Percentiles rank a stretch among this genome's conserved stretches.
Conservation (phyloP, 2,329 filamentous ascomycete species). For the Phialophora verrucosa region DNA sequence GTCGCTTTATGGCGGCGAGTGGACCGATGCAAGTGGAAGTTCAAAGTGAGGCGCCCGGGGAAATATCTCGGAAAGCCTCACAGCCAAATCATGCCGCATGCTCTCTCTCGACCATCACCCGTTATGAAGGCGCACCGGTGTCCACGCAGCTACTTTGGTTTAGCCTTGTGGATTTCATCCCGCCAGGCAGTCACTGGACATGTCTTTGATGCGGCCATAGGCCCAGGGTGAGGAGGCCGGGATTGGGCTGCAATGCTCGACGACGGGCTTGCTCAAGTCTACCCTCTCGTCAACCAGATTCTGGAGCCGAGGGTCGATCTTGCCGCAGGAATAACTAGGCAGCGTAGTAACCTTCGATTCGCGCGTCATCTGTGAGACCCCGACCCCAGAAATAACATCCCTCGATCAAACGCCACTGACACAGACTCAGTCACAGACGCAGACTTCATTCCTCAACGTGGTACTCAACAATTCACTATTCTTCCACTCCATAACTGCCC, state of each 20-base stretch:
- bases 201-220: neutral
- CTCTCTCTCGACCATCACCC: neutral
- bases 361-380: neutral
- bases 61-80: neutral
- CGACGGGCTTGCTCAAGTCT: neutral
- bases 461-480: neutral
- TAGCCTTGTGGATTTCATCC: neutral
- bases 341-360: neutral
- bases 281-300: neutral
- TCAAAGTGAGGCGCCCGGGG: constrained; percentile 16
- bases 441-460: neutral
- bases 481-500: neutral
- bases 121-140: neutral
- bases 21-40: neutral
- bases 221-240: neutral
- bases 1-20: neutral
- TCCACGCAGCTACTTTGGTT: neutral
- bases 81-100: constrained; percentile 2
- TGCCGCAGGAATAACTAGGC: neutral
- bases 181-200: neutral
- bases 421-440: neutral
- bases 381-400: neutral
- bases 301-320: neutral
- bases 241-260: constrained; percentile 2
- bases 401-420: neutral